phyloP scores from a whole-genome alignment of 2,329 filamentous ascomycete genomes.

The Didymella keratinophila region DNA sequence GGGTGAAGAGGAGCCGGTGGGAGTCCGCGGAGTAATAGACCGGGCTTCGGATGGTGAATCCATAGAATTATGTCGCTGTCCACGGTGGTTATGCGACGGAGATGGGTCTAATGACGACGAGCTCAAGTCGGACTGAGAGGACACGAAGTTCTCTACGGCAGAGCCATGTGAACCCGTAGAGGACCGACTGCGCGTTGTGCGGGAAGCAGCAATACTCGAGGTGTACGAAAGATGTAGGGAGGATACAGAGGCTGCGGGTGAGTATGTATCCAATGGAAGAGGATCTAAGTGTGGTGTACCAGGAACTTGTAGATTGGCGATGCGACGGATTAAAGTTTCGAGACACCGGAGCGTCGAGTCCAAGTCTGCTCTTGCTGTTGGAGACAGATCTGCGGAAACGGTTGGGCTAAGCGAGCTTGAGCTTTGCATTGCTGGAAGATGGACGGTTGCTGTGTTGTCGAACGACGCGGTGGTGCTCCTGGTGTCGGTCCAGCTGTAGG shows the following conservation, averaged over 20 bases:
- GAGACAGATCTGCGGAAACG: background rate
- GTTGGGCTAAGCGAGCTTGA: background rate
- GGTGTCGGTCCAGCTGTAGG: background rate
- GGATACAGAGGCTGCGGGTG: no score
- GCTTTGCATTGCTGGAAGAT: background rate
- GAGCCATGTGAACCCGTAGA: background rate
- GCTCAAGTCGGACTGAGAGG: no score
- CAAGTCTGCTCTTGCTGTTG: background rate
- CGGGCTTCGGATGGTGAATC: background rate
- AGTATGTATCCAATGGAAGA: no score
- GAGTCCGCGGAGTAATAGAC: no score
- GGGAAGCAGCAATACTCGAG: background rate
- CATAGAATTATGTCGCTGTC: background rate
- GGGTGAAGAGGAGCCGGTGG: no score
- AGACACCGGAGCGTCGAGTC: background rate
- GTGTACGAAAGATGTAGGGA: background rate
- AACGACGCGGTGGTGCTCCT: constrained; percentile 2
- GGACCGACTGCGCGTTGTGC: background rate
- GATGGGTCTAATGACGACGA: background rate
- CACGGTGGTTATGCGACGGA: background rate
- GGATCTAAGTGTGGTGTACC: no score
- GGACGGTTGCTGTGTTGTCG: background rate
- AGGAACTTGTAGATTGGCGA: background rate
- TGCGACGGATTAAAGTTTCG: background rate
- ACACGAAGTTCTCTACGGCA: no score